Evolutionary conservation across 139 green algal genomes (phyloP).

Genomic region (Diplosphaera chodatii): DNA sequence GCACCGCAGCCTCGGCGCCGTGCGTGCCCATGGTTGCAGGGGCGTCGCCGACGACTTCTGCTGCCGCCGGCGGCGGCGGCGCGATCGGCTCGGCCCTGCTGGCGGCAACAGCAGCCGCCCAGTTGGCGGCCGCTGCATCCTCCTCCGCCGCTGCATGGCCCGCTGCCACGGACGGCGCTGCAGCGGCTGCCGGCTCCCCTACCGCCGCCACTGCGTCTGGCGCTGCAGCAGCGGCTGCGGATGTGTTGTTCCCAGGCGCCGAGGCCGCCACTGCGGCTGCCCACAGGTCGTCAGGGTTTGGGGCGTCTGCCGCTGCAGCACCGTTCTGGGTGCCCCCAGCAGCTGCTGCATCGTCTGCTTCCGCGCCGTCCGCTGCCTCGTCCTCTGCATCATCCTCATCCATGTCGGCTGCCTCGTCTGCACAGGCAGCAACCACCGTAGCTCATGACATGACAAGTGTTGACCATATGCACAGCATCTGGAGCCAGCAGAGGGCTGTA

Average conservation of each 20-base stretch:
- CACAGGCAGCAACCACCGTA: too few species aligned
- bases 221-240: too few species aligned
- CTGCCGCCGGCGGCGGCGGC: not conserved
- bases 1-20: not conserved
- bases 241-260: too few species aligned
- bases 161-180: too few species aligned
- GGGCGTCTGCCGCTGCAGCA: not conserved
- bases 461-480: not conserved
- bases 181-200: too few species aligned
- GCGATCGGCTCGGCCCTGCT: too few species aligned
- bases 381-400: not conserved
- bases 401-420: not conserved
- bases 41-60: not conserved
- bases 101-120: too few species aligned
- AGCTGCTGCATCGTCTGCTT: not conserved
- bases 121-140: too few species aligned
- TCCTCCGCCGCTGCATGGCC: too few species aligned
- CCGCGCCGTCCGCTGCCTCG: not conserved
- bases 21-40: not conserved
- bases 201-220: too few species aligned
- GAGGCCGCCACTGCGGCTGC: not conserved
- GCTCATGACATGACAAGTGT: not conserved
- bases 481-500: too few species aligned
- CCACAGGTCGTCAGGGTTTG: not conserved
- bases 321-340: too few species aligned